Percentiles rank a stretch among this genome's conserved stretches.
Conservation (phyloP, 2,329 filamentous ascomycete genomes). For the Diaporthe nobilis region DNA sequence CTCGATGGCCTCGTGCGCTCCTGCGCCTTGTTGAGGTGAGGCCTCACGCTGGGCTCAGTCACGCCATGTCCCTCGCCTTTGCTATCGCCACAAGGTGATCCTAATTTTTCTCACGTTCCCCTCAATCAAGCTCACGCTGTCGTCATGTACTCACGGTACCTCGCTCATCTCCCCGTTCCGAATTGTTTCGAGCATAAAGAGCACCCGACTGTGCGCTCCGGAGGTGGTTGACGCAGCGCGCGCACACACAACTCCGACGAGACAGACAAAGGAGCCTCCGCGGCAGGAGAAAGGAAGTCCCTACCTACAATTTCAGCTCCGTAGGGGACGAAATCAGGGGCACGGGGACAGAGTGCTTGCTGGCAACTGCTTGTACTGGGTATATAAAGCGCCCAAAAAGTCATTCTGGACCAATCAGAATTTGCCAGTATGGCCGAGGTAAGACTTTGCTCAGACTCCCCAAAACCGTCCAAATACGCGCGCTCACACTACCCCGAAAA, state of each 20-base stretch:
- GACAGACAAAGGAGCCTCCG: neutral
- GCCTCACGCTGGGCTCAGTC: neutral
- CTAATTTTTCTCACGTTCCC: neutral
- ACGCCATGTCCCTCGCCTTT: neutral
- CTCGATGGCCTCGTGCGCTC: neutral
- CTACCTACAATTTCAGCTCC: no score
- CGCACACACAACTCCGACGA: neutral
- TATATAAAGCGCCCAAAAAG: neutral
- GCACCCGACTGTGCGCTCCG: neutral
- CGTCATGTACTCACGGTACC: neutral
- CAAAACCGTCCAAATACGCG: conserved; percentile 6
- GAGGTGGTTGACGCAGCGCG: neutral
- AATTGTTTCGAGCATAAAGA: neutral
- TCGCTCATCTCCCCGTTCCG: neutral
- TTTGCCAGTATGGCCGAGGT: conserved; percentile 41
- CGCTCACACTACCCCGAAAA: conserved; percentile 29
- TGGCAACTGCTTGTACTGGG: neutral
- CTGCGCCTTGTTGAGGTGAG: neutral
- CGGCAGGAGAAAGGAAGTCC: neutral
- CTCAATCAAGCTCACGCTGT: neutral
- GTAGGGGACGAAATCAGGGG: no score
- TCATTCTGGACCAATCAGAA: conserved; percentile 34
- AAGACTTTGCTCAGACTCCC: conserved; percentile 7
- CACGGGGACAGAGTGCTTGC: no score
- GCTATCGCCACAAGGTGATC: neutral